A percentile compares a stretch with the other conserved stretches of the same genome.
These are phyloP conservation scores for Suhomyces kilbournensis DNA, from an alignment of 805 yeast genomes.

Conservation along the genomic window DNA sequence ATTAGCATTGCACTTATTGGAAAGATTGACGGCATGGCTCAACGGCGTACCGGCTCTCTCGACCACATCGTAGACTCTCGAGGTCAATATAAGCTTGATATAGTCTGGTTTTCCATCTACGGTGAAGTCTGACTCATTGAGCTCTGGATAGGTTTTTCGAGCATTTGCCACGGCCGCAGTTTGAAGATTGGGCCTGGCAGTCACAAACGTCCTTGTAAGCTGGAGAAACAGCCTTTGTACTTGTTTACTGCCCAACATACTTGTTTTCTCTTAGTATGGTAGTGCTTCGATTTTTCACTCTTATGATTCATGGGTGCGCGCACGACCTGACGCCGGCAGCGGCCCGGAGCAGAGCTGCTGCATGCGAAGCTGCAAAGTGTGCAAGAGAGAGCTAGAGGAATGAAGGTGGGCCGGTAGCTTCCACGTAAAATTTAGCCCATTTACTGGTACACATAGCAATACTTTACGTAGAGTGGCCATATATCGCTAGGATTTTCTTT, in stretches of 20 bases:
- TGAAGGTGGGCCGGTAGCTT: background rate
- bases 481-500: background rate
- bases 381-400: background rate
- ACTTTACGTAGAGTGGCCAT: background rate
- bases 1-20: constrained; percentile 71
- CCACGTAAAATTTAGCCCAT: background rate
- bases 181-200: background rate
- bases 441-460: background rate
- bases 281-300: background rate
- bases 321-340: background rate
- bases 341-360: background rate
- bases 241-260: background rate
- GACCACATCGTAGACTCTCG: constrained; percentile 92
- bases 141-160: constrained; percentile 42
- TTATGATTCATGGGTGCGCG: background rate
- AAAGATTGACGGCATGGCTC: constrained; percentile 67
- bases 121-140: constrained; percentile 49
- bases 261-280: background rate
- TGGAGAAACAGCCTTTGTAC: background rate
- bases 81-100: constrained; percentile 82
- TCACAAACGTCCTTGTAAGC: background rate
- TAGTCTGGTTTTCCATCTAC: constrained; percentile 86
- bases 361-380: background rate
- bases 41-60: constrained; percentile 77
- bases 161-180: background rate